Percentiles rank a stretch among this genome's conserved stretches.
Evolutionary conservation across 2,329 filamentous ascomycete genomes (phyloP).

Genomic region (Ophiostoma australiae): DNA sequence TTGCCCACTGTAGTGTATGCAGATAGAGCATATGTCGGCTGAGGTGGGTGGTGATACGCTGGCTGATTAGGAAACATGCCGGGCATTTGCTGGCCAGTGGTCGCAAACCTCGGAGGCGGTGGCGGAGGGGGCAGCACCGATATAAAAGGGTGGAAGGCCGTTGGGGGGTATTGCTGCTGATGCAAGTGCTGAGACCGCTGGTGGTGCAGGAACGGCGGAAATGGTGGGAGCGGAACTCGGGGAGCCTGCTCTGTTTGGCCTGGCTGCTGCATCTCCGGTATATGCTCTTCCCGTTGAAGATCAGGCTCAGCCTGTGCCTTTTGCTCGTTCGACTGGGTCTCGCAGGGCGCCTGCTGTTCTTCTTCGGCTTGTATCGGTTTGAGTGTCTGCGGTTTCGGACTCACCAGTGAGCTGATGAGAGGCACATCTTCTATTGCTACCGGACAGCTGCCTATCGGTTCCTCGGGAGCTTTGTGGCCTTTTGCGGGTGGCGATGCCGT

Average conservation of each 20-base stretch:
- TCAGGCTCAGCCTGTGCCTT: not conserved
- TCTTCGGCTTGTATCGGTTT: not conserved
- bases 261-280: not conserved
- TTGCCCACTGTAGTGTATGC: not conserved
- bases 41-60: not conserved
- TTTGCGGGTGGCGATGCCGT: not conserved
- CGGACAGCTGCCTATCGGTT: not conserved
- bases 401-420: not conserved
- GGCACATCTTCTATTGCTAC: not conserved
- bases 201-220: not conserved
- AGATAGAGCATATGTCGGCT: slow-evolving; percentile 13
- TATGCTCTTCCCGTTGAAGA: not conserved
- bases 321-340: not conserved
- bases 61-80: slow-evolving; percentile 9
- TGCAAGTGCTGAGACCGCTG: not conserved
- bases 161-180: not conserved
- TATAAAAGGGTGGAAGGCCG: not conserved
- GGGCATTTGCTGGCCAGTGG: not conserved
- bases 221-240: not conserved
- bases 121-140: slow-evolving; percentile 1
- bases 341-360: not conserved
- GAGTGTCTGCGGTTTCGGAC: not conserved
- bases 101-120: not conserved
- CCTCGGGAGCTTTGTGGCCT: not conserved
- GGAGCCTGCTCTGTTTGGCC: not conserved